Evolutionary conservation across 2,329 filamentous ascomycete genomes (phyloP).

Genomic region (Tolypocladium album): DNA sequence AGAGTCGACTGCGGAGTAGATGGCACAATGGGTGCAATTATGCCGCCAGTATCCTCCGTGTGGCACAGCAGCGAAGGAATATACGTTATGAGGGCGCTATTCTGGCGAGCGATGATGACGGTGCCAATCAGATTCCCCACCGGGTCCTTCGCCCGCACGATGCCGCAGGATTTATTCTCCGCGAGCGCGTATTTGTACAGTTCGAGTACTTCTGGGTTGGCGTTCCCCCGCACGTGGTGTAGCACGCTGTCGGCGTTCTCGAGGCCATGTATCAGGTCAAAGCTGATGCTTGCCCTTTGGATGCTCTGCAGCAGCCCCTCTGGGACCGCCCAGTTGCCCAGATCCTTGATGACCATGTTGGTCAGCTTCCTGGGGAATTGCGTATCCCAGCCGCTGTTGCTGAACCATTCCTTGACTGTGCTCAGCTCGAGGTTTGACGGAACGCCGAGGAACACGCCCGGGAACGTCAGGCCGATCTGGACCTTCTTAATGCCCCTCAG

Average conservation of each 20-base stretch:
- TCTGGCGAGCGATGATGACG: conserved; percentile 66
- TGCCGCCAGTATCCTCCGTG: conserved; percentile 55
- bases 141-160: conserved; percentile 69
- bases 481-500: conserved; percentile 65
- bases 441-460: conserved; percentile 78
- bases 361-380: conserved; percentile 44
- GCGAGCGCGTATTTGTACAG: conserved; percentile 68
- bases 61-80: conserved; percentile 57
- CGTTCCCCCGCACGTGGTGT: conserved; percentile 61
- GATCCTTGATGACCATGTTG: conserved; percentile 63
- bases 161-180: conserved; percentile 62
- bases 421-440: conserved; percentile 43
- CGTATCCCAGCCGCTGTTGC: conserved; percentile 80
- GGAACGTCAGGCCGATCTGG: conserved; percentile 71
- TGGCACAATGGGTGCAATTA: conserved; percentile 69
- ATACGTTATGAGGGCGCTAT: conserved; percentile 56
- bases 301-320: conserved; percentile 67
- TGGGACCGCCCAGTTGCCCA: conserved; percentile 64
- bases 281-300: conserved; percentile 61
- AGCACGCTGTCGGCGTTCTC: conserved; percentile 67
- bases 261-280: conserved; percentile 73
- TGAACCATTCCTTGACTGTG: conserved; percentile 65
- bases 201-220: conserved; percentile 67
- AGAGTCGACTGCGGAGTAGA: conserved; percentile 57
- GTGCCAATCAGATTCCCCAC: conserved; percentile 62